Conservation (phyloP, 225 moss, liverwort and hornwort species). For the Antitrichia curtipendula region DNA sequence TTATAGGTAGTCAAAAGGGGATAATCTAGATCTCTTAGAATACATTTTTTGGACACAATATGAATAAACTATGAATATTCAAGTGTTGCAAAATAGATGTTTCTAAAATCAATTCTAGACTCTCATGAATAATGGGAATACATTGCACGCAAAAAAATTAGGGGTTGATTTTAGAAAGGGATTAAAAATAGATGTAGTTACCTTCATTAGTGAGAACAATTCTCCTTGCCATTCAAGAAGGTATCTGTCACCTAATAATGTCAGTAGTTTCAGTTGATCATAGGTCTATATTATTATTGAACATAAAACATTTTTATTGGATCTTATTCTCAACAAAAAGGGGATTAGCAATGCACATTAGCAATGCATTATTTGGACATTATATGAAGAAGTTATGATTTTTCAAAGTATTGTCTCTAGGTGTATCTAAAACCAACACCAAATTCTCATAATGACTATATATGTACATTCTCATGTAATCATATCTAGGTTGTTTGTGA, state of each 20-base stretch:
- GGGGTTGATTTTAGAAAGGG: background rate
- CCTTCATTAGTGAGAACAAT: background rate
- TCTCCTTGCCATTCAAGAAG: background rate
- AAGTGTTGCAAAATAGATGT: background rate
- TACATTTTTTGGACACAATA: background rate
- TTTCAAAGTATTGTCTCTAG: background rate
- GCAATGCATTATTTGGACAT: background rate
- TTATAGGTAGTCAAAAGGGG: background rate
- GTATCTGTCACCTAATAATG: accelerated
- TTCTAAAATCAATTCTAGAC: accelerated
- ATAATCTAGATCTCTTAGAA: background rate
- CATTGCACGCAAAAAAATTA: background rate
- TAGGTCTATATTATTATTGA: no score
- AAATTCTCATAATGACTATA: background rate
- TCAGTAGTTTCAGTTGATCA: background rate
- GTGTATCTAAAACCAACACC: background rate
- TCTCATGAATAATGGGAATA: background rate
- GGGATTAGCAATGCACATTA: background rate
- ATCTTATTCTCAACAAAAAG: background rate
- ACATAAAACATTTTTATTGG: background rate
- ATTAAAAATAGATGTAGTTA: background rate
- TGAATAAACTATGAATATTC: background rate
- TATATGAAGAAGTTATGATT: accelerated
- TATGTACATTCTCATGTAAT: background rate
- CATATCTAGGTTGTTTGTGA: background rate